Evolutionary conservation across 371 early-diverging fungal species (phyloP), one percentile per base, ranked within the genome.

Genomic region (Mortierella sp.): DNA sequence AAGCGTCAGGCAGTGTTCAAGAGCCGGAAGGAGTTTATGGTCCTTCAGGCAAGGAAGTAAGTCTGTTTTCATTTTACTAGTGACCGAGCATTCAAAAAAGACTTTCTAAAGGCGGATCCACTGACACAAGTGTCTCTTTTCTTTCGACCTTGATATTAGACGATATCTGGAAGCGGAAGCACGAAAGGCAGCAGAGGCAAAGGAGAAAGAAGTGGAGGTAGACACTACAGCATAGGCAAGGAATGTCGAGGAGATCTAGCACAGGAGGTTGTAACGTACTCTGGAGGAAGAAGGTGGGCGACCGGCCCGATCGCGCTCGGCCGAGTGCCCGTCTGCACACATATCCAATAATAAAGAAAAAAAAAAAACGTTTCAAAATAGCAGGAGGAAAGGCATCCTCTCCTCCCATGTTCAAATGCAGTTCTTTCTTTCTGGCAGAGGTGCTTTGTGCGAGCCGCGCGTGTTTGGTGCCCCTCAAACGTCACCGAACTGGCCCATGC

Each of bases 1-100:
- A 94, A 88, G 68, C 84, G 95, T 30, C 93, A 94, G 67, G 89
- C 91, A 30, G 87, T 89, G 46, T 85, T 96, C 66, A 86, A 88
- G 71, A 89, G 88, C 58, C 88, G 94, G 55, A 96, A 96, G 81
- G 95, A 95, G 74, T 90, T 87, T 71, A 95, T 96, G 96, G 88
- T 96, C 14, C 82, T 92, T 62, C 92, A 93, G 81, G 96, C 96
- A 29, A 89, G 95, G 81, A 90, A 89, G 92, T 76, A 68, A n/a
- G 76, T 64, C 12, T 7, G 23, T 23, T 16, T 18, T 1, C 45
- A n/a, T 25, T 23, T 9, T 23, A 12, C 59, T 18, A 21, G n/a
- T 5, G 11, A 29, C 12, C 2, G 1, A 7, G 44, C 28, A 2
- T 23, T 11, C 43, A 2, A 48, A 2, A 7, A 28, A 15, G 37